Percentiles rank a stretch among this genome's conserved stretches.
These are phyloP conservation scores for Mycena belliarum DNA, from an alignment of 768 basidiomycete genomes.

Conservation along the genomic window DNA sequence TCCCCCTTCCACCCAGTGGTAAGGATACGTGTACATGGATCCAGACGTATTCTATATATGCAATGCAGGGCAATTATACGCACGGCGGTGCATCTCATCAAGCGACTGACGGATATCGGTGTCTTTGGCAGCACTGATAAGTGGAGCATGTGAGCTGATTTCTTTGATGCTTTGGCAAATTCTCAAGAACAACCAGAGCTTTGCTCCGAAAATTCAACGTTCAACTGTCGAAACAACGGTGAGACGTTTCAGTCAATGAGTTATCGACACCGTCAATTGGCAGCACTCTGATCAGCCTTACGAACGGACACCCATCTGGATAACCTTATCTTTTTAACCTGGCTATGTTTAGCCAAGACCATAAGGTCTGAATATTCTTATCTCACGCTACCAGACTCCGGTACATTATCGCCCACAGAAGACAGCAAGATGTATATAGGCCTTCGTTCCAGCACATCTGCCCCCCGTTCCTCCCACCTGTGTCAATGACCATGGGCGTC, in stretches of 20 bases:
- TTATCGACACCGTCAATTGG: no score
- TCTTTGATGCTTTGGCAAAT: background rate
- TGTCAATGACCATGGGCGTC: conserved; percentile 18
- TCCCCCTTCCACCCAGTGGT: no score
- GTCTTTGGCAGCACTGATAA: background rate
- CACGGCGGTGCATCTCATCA: background rate
- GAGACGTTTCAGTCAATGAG: no score
- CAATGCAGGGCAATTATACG: background rate
- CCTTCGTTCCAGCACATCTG: background rate
- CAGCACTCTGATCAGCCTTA: no score
- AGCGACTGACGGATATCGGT: background rate
- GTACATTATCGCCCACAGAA: background rate
- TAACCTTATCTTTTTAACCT: background rate
- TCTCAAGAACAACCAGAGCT: background rate
- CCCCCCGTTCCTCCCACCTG: background rate
- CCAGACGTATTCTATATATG: no score
- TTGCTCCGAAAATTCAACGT: background rate
- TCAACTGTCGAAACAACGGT: no score
- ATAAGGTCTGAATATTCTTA: background rate
- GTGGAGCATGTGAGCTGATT: conserved; percentile 5
- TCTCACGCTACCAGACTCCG: background rate
- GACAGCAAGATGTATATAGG: background rate
- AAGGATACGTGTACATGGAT: no score
- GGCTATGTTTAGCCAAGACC: background rate
- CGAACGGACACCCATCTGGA: no score